Evolutionary conservation across 768 basidiomycete species (phyloP), one percentile per base, ranked within the genome.

Genomic region (Pleurotus tuber-regium): DNA sequence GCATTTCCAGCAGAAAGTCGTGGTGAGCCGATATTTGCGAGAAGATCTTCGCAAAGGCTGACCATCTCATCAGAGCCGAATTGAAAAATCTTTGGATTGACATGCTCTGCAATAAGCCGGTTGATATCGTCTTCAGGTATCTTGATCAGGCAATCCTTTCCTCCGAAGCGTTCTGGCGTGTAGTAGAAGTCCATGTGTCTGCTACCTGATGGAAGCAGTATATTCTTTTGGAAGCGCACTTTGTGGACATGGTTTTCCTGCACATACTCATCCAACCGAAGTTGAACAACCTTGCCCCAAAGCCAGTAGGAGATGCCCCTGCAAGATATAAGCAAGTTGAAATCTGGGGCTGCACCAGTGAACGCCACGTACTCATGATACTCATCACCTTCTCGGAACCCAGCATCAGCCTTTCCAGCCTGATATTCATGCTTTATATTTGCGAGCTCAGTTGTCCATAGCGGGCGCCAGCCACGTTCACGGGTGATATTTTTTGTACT

Each of bases 401-500:
- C 65, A 11, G 60, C 46, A 1, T 31, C 50, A 1, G 54, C 48
- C 38, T 61, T 55, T 2, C 63, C 64, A 5, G 31, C 31, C 5
- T 53, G 44, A 26, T 64, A 68, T 0, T 29, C 26, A 40, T 60
- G 56, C 6, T 46, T 23, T 11, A 68, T 49, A 43, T 66, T 68
- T 1, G 54, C 46, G 9, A 66, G 57, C 12, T 65, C 65, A 35
- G 62, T 62, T 18, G 62, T 59, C 42, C 51, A 63, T 0, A 68
- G 23, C 0, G 67, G 64, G 3, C 61, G 56, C 67, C 65, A 66
- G 1, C 10, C 40, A 0, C 62, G 59, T 51, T 68, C 63, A 8
- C 62, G 55, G 16, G 63, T 66, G 25, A 68, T 68, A 26, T 68
- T 66, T 12, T 60, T 60, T 1, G 55, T 54, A 54, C 65, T 65